These are phyloP conservation scores for Scolecobasidium constrictum DNA, from an alignment of 2,329 filamentous ascomycete genomes.

Conservation along the genomic window DNA sequence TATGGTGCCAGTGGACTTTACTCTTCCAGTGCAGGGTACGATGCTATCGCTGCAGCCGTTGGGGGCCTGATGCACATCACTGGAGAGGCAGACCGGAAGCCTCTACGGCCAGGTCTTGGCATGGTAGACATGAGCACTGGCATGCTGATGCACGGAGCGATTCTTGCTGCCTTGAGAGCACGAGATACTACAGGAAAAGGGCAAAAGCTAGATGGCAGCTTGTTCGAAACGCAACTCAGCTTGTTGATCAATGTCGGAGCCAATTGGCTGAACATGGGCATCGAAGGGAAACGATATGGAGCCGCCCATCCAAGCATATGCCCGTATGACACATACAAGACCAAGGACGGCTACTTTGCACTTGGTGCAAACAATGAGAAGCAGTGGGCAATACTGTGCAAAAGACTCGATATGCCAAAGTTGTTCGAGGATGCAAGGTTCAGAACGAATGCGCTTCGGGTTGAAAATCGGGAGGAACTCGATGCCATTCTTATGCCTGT, in stretches of 20 bases:
- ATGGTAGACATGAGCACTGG: slow-evolving; percentile 34
- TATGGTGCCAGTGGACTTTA: slow-evolving; percentile 33
- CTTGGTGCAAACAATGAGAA: slow-evolving; percentile 26
- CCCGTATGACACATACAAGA: slow-evolving; percentile 35
- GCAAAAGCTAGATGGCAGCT: slow-evolving; percentile 32
- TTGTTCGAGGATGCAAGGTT: slow-evolving; percentile 20
- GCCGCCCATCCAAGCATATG: slow-evolving; percentile 37
- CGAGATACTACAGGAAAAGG: slow-evolving; percentile 27
- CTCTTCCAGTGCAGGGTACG: slow-evolving; percentile 32
- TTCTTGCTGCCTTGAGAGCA: slow-evolving; percentile 30
- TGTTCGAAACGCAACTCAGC: slow-evolving; percentile 35
- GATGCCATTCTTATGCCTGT: slow-evolving; percentile 23
- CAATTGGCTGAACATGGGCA: slow-evolving; percentile 27
- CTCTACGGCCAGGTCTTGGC: slow-evolving; percentile 31
- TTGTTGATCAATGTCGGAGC: slow-evolving; percentile 32
- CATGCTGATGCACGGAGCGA: slow-evolving; percentile 34
- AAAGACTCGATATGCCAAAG: slow-evolving; percentile 17
- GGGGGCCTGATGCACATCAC: slow-evolving; percentile 34
- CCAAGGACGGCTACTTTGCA: slow-evolving; percentile 22
- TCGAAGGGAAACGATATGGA: slow-evolving; percentile 33
- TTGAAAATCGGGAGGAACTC: slow-evolving; percentile 22
- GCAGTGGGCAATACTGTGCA: slow-evolving; percentile 26
- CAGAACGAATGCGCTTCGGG: slow-evolving; percentile 18
- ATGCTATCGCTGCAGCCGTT: slow-evolving; percentile 34
- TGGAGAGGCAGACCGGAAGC: slow-evolving; percentile 28